phyloP scores from a whole-genome alignment of 768 basidiomycete species.

The Infundibulicybe gibba region DNA sequence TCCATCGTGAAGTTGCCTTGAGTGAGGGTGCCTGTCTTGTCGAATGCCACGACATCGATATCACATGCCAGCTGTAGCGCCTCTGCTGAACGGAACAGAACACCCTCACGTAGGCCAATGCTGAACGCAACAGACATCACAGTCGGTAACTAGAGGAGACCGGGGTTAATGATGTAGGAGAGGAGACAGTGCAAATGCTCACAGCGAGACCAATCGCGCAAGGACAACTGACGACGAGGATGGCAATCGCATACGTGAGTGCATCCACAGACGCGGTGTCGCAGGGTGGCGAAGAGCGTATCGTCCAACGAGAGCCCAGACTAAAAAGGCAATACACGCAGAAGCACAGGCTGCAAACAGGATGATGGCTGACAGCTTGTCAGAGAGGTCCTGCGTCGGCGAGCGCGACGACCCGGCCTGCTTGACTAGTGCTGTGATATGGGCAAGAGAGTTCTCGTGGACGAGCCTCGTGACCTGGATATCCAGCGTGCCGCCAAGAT shows the following conservation, averaged over 20 bases:
- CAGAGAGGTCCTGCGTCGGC: constrained; percentile 42
- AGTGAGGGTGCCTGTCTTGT: constrained; percentile 62
- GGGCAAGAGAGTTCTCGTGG: constrained; percentile 37
- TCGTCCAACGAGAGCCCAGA: constrained; percentile 31
- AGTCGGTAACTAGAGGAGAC: constrained; percentile 19
- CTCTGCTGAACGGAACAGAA: constrained; percentile 32
- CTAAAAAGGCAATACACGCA: constrained; percentile 30
- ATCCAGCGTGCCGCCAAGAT: constrained; percentile 26
- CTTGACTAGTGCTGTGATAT: constrained; percentile 29
- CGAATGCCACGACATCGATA: constrained; percentile 44
- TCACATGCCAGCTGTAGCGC: constrained; percentile 41
- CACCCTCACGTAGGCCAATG: constrained; percentile 11
- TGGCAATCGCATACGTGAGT: constrained; percentile 48
- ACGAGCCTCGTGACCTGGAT: constrained; percentile 30
- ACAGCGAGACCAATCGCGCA: constrained; percentile 36
- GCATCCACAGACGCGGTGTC: constrained; percentile 25
- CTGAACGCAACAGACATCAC: constrained; percentile 14
- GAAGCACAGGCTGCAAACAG: constrained; percentile 44
- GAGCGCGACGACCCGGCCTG: constrained; percentile 32
- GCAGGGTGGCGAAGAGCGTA: constrained; percentile 18
- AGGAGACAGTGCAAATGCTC: constrained; percentile 18
- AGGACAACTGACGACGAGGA: constrained; percentile 51
- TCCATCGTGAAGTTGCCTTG: constrained; percentile 35
- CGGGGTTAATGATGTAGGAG: neutral
- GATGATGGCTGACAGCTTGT: constrained; percentile 43